These are phyloP conservation scores for Beauveria asiatica DNA, from an alignment of 2,329 filamentous ascomycete genomes.

Conservation along the genomic window DNA sequence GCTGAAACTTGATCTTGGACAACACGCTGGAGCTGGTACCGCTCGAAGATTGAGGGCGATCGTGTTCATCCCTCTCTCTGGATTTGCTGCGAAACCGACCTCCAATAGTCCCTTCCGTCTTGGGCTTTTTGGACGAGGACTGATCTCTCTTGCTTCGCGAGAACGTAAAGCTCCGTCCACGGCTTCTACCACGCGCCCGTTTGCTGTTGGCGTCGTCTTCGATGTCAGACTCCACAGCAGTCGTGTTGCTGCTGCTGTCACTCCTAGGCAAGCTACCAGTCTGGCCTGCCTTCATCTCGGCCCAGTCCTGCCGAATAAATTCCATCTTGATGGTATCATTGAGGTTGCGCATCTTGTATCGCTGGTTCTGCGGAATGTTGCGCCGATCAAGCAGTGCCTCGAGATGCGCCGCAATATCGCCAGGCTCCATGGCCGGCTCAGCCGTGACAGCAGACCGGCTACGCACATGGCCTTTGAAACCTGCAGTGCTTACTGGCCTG, in stretches of 20 bases:
- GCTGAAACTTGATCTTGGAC: conserved; percentile 63
- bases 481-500: conserved; percentile 19
- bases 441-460: conserved; percentile 32
- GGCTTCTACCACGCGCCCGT: conserved; percentile 37
- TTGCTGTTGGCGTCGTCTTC: conserved; percentile 40
- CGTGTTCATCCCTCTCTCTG: conserved; percentile 57
- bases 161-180: conserved; percentile 73
- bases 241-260: conserved; percentile 22
- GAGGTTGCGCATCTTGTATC: conserved; percentile 88
- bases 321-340: conserved; percentile 89
- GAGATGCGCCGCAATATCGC: conserved; percentile 48
- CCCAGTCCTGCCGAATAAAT: conserved; percentile 85
- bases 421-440: conserved; percentile 44
- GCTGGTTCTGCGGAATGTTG: conserved; percentile 89
- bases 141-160: conserved; percentile 56
- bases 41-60: conserved; percentile 43
- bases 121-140: conserved; percentile 62
- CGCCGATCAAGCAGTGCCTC: conserved; percentile 68
- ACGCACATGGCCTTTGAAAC: conserved; percentile 30
- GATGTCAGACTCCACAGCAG: conserved; percentile 31
- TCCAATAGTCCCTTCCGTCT: conserved; percentile 51
- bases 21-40: conserved; percentile 50
- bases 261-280: conserved; percentile 29
- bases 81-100: conserved; percentile 66
- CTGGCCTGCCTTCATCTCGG: conserved; percentile 50